Evolutionary conservation across 441 rosid species (phyloP), one percentile per base, ranked within the genome.

Genomic region (Mallotus repandus): DNA sequence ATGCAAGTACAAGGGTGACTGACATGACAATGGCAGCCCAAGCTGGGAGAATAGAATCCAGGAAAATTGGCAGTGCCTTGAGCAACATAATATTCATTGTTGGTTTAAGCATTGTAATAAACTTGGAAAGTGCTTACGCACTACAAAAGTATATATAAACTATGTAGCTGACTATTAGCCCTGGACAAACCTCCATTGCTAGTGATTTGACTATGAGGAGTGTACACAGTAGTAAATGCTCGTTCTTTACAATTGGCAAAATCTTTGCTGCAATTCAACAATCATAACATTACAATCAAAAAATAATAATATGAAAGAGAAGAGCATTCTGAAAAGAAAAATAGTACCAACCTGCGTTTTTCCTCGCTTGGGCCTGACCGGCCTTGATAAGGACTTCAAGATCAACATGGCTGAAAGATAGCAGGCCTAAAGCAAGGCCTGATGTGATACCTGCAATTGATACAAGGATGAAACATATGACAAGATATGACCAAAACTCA

Each of bases 381-480:
- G 95, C 90, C 75, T 81, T 86, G 66, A 76, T 77, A 22, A 92
- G 86, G 76, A 92, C 89, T 78, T 92, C 96, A 8, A 90, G 92
- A 63, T 92, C 96, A 32, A 92, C 89, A 12, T 84, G 76, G 76
- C 91, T 86, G 69, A 90, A 88, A 50, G 96, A 90, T 86, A 92
- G 80, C 82, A 92, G 91, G n/a, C 97, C 97, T 48, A 92, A 74
- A 55, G 92, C 86, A 7, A 92, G 88, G 16, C 97, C 96, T 55
- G 97, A 92, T 82, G 84, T 85, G 57, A 90, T 76, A 59, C 97
- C 97, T n/a, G 94, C 94, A 45, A 89, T 82, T 15, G 70, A 76
- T 19, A 89, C 94, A 41, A 90, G 86, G 46, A 70, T 80, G 29
- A 85, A 62, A 63, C 88, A 86, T 72, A 81, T 73, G 45, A 77